These are phyloP conservation scores for Lindgomyces ingoldianus DNA, from an alignment of 495 filamentous ascomycete genomes.

Conservation along the genomic window DNA sequence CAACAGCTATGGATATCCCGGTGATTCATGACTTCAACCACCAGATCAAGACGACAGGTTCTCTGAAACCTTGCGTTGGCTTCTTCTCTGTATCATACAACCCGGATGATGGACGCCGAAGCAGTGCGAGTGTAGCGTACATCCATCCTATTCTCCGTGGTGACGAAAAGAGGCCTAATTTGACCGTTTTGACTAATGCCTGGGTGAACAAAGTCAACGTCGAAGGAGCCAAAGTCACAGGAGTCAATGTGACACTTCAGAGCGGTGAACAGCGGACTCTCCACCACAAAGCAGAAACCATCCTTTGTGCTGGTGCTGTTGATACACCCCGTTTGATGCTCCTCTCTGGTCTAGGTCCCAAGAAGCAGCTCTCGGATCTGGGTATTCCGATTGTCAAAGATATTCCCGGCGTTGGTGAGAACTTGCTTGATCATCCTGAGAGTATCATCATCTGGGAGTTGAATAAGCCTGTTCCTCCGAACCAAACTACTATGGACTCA, in stretches of 20 bases:
- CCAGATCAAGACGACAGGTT: slow-evolving; percentile 66
- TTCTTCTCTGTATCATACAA: slow-evolving; percentile 87
- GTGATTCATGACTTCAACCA: slow-evolving; percentile 79
- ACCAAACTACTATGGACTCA: slow-evolving; percentile 83
- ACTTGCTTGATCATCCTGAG: slow-evolving; percentile 77
- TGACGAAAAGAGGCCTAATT: slow-evolving; percentile 71
- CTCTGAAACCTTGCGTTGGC: slow-evolving; percentile 70
- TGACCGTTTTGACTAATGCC: slow-evolving; percentile 76
- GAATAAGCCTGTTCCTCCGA: slow-evolving; percentile 68
- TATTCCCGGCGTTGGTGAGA: slow-evolving; percentile 76
- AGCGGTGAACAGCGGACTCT: slow-evolving; percentile 62
- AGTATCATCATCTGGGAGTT: slow-evolving; percentile 83
- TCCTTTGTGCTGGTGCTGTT: slow-evolving; percentile 76
- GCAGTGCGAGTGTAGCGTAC: slow-evolving; percentile 81
- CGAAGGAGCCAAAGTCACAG: slow-evolving; percentile 59
- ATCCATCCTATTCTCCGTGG: slow-evolving; percentile 81
- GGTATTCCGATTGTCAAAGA: slow-evolving; percentile 69
- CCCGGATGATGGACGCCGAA: slow-evolving; percentile 73
- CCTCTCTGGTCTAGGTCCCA: slow-evolving; percentile 75
- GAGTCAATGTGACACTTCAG: slow-evolving; percentile 67
- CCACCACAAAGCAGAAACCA: slow-evolving; percentile 66
- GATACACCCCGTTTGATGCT: slow-evolving; percentile 75
- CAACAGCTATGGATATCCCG: slow-evolving; percentile 70
- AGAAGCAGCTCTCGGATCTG: slow-evolving; percentile 61
- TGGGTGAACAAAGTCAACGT: slow-evolving; percentile 79